phyloP scores from a whole-genome alignment of 306 rosid genomes.

The Crotalaria pallida region DNA sequence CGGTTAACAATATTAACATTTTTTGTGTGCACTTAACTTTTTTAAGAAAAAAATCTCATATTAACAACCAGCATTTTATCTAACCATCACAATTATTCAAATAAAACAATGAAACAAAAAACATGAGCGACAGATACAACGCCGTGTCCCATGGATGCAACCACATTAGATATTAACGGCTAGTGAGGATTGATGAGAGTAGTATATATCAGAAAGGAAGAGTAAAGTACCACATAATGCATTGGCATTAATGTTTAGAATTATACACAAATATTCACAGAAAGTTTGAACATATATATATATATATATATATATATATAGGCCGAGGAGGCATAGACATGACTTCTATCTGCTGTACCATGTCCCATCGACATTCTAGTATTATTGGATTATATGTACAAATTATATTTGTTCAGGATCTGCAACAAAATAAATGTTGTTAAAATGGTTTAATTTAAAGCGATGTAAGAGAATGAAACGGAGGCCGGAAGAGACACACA shows the following conservation, averaged over 20 bases:
- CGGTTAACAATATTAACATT: no score
- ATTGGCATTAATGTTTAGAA: constrained; percentile 8
- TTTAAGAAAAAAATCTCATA: no score
- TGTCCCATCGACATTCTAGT: constrained; percentile 18
- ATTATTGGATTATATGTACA: constrained; percentile 21
- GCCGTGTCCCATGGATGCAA: background rate
- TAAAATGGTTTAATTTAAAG: background rate
- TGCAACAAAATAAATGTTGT: constrained; percentile 26
- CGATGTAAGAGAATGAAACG: background rate
- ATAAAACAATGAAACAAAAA: background rate
- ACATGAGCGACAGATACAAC: background rate
- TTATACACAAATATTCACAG: constrained; percentile 41
- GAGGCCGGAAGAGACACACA: background rate
- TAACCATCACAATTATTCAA: background rate
- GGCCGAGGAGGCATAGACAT: background rate
- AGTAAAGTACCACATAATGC: constrained; percentile 22
- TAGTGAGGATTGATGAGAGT: background rate
- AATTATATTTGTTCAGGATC: constrained; percentile 21
- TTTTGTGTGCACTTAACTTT: no score
- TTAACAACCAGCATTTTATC: background rate
- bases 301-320: background rate
- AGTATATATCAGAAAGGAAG: background rate
- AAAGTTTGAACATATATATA: background rate
- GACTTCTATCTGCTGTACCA: constrained; percentile 11
- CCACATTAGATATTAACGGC: constrained; percentile 22